Evolutionary conservation across 2,329 filamentous ascomycete species (phyloP).

Genomic region (Chaetomium sp.): DNA sequence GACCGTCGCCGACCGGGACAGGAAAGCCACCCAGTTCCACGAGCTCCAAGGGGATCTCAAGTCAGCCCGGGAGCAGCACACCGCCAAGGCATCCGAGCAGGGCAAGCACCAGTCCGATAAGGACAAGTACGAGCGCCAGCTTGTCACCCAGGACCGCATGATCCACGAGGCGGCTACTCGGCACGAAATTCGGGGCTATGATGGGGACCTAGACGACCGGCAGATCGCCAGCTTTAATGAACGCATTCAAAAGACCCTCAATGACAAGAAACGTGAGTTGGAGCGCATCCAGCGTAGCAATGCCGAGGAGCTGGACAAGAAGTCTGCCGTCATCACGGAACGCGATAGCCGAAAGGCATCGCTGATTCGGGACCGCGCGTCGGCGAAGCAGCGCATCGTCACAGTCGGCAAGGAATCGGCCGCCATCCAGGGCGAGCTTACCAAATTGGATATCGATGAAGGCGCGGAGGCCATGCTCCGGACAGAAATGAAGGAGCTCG

Average conservation of each 20-base stretch:
- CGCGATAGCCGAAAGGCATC: constrained; percentile 74
- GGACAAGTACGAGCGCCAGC: constrained; percentile 79
- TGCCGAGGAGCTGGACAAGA: constrained; percentile 70
- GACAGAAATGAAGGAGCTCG: constrained; percentile 69
- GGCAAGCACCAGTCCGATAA: constrained; percentile 85
- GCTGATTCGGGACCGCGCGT: constrained; percentile 72
- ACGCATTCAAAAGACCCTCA: constrained; percentile 71
- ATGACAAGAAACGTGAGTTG: constrained; percentile 77
- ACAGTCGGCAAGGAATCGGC: constrained; percentile 71
- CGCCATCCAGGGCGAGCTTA: constrained; percentile 67
- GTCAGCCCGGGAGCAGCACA: constrained; percentile 50
- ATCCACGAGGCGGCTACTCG: constrained; percentile 75
- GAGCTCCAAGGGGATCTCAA: constrained; percentile 59
- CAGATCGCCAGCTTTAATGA: constrained; percentile 77
- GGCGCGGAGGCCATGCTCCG: constrained; percentile 78
- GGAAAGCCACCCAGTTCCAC: constrained; percentile 64
- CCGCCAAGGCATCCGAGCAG: constrained; percentile 61
- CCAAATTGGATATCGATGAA: constrained; percentile 81
- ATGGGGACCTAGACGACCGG: constrained; percentile 72
- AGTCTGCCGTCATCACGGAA: constrained; percentile 70
- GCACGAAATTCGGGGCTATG: constrained; percentile 82
- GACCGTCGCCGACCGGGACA: constrained; percentile 64
- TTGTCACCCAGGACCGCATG: constrained; percentile 69
- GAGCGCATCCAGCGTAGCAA: constrained; percentile 75
- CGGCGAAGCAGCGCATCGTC: constrained; percentile 70